Base-by-base conservation (phyloP, 164 flowering plant species). In the Vitis amurensis region DNA sequence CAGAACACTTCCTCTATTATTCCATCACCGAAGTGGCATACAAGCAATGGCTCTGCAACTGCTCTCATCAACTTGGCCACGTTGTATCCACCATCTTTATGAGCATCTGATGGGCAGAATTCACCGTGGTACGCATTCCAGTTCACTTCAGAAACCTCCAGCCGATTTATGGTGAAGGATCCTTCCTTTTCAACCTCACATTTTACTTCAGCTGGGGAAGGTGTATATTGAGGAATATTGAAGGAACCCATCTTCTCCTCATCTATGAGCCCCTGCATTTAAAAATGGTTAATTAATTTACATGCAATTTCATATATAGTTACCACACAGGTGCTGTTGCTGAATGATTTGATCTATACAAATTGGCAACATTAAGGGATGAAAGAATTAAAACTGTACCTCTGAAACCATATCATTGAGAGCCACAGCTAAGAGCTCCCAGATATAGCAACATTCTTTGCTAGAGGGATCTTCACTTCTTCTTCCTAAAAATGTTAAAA, bases 191-290 rank as follows among this genome's bases (percentile, higher is more conserved):
- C 48, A 17, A 90, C 67, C n/a, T 63, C 55, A 0, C 13, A 49
- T 55, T 73, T 74, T 37, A 90, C 70, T 80, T 88, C 92, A 10
- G 23, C 3, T 6, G 79, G 71, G 9, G 81, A 79, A 47, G 95
- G 89, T 12, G 78, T 74, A 66, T 87, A 87, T 8, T 69, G 71
- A 9, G 90, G 96, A 31, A 86, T 55, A 63, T 90, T 84, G 79
- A 86, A 88, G 0, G 84, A 62, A 30, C 86, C 80, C 72, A 88
- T 0, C 44, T 84, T 68, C 50, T 67, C 78, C 71, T 85, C 84
- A 11, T 85, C 83, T 3, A 90, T 76, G 0, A 76, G 44, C 6
- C 91, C 93, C 91, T 90, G 68, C 63, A 71, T 61, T 11, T 4
- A 69, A 53, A 50, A 1, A 59, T 16, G 19, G 23, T 19, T 19